Evolutionary conservation across 371 early-diverging fungal genomes (phyloP).

Genomic region (Mortierella sp.): DNA sequence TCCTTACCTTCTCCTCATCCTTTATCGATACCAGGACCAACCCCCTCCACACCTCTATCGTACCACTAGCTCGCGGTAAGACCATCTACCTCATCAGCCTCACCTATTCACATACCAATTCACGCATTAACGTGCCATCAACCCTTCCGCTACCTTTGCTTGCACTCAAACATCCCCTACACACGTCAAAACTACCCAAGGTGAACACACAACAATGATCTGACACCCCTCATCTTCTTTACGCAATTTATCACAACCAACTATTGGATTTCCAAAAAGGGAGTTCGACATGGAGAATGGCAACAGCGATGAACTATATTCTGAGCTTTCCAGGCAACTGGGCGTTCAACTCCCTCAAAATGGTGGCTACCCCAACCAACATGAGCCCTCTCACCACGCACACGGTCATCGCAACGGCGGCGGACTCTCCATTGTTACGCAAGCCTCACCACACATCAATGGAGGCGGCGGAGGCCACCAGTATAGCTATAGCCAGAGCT

Average conservation of each 20-base stretch:
- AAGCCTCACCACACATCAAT: conserved; percentile 4
- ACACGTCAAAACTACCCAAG: not conserved
- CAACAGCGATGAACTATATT: conserved; percentile 46
- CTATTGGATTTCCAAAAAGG: not conserved
- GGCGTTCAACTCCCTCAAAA: conserved; percentile 42
- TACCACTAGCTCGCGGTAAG: not conserved
- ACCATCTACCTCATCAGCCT: not conserved
- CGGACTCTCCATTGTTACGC: conserved; percentile 36
- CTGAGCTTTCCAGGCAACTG: conserved; percentile 42
- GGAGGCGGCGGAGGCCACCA: not conserved
- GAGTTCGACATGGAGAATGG: conserved; percentile 50
- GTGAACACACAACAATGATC: not conserved
- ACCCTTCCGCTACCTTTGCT: not conserved
- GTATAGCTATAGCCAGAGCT: conserved; percentile 6
- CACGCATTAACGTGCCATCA: not conserved
- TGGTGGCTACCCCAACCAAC: conserved; percentile 5
- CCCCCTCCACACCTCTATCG: not conserved
- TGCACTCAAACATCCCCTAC: not conserved
- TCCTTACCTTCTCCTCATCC: not conserved
- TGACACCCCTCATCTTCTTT: not conserved
- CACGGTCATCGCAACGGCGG: conserved; percentile 23
- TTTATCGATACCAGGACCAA: not conserved
- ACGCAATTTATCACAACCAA: not conserved
- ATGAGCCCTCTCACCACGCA: not conserved
- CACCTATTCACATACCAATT: not conserved